Base-by-base conservation (phyloP, 257 asterid species). In the Orobanche coerulescens region DNA sequence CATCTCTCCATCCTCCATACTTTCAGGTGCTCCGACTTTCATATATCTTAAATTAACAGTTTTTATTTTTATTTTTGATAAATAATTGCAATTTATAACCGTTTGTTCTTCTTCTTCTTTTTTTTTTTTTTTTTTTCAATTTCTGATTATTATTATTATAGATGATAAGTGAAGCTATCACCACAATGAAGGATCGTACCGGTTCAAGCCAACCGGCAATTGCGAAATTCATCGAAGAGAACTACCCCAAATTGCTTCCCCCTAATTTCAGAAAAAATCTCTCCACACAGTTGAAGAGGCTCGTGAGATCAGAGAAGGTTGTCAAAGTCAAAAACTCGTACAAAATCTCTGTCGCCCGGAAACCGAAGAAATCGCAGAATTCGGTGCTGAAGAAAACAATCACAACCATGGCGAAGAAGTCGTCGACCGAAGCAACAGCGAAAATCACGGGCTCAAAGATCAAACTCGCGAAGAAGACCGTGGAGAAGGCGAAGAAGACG, bases 171-270 rank as follows among this genome's bases (percentile, higher is more conserved):
- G 88, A 85, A 66, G 90, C 94, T 10, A 75, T 85, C 43, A 78
- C 76, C 2, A 24, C 83, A 0, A 67, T 80, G 71, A 85, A 85
- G 73, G 86, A 85, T 62, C 80, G 80, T 8, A 71, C 69, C 0
- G 88, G 90, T 0, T 76, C 88, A 0, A 85, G 88, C 78, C 90
- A 85, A 10, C 83, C 88, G 0, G 78, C 88, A 4, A 81, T 82
- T n/a, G 82, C 88, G 3, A 78, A 77, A 62, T 85, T 63, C 73
- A 66, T 82, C 0, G 76, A 78, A 50, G 81, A 66, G 0, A 73
- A 85, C 57, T 80, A 78, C 76, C 4, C 58, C 1, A 37, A 72
- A 10, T 42, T 15, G 15, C 85, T 85, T 33, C 90, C 85, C 9
- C 66, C 75, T 2, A 82, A 76, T 58, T 85, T 80, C 76, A 75